Conservation (phyloP, 768 basidiomycete species). For the Suillus sp. region DNA sequence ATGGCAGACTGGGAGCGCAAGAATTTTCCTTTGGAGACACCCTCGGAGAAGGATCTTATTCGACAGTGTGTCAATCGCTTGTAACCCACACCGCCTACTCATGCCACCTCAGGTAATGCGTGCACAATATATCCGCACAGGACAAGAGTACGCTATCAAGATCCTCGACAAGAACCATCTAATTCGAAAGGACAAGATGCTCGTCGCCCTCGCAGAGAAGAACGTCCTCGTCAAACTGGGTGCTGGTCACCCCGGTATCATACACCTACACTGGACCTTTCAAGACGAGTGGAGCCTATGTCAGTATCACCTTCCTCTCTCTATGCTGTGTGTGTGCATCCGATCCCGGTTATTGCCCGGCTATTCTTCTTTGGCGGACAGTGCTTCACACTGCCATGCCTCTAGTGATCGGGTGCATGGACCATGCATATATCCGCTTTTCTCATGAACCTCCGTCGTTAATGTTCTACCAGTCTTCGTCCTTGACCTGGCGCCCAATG, state of each 20-base stretch:
- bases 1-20: constrained; percentile 47
- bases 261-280: constrained; percentile 81
- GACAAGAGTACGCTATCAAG: constrained; percentile 75
- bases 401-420: neutral
- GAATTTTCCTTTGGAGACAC: constrained; percentile 75
- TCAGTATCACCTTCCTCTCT: constrained; percentile 18
- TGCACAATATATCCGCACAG: constrained; percentile 53
- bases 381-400: constrained; percentile 4
- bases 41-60: constrained; percentile 84
- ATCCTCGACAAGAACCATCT: constrained; percentile 85
- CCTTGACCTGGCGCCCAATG: constrained; percentile 74
- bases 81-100: constrained; percentile 14
- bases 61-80: constrained; percentile 54
- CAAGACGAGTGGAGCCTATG: constrained; percentile 85
- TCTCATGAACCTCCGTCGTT: constrained; percentile 13
- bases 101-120: constrained; percentile 51
- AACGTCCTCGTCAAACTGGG: constrained; percentile 68
- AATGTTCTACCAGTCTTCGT: constrained; percentile 61
- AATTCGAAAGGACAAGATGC: constrained; percentile 73
- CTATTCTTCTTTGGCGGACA: neutral
- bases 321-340: neutral
- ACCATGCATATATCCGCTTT: neutral
- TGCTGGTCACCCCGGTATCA: constrained; percentile 76
- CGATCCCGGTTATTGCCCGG: constrained; percentile 6
- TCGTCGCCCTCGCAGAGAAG: constrained; percentile 79